Percentiles rank a stretch among this genome's conserved stretches.
Evolutionary conservation across 169 alveolate species (phyloP).

Genomic region (Besnoitia besnoiti): DNA sequence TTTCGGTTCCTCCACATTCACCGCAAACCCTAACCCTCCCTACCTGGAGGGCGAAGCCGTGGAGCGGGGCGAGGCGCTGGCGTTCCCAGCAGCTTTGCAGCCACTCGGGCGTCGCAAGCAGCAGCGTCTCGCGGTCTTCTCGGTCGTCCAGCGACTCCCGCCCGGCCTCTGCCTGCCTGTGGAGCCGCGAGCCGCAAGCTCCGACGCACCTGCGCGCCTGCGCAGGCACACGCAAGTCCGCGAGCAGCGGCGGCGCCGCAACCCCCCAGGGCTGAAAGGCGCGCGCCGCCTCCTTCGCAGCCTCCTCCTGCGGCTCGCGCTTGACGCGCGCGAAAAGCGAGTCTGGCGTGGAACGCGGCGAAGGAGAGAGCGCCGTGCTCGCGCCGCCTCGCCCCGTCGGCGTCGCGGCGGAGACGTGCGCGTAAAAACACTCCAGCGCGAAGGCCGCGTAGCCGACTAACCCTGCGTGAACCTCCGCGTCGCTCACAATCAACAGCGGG

Average conservation of each 20-base stretch:
- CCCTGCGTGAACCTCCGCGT: neutral
- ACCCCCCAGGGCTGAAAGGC: neutral
- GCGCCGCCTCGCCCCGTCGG: neutral
- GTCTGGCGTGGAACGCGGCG: neutral
- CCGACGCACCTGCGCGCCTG: neutral
- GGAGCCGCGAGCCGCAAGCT: neutral
- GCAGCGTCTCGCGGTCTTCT: neutral
- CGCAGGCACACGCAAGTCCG: neutral
- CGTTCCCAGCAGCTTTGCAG: neutral
- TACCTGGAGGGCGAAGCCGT: neutral
- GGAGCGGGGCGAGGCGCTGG: neutral
- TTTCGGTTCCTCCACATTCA: no score
- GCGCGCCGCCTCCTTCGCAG: neutral
- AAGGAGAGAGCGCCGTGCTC: neutral
- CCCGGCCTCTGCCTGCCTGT: neutral
- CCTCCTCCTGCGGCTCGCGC: neutral
- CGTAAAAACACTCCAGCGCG: neutral
- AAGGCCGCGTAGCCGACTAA: neutral
- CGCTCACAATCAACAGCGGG: neutral
- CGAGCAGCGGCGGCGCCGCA: neutral
- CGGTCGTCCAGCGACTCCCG: neutral
- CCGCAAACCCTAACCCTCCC: no score
- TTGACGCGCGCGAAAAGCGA: neutral
- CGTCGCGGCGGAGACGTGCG: neutral
- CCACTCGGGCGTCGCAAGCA: neutral